Evolutionary conservation across 1,284 basidiomycete genomes (phyloP), one percentile per base, ranked within the genome.

Genomic region (Pholiota adiposa): DNA sequence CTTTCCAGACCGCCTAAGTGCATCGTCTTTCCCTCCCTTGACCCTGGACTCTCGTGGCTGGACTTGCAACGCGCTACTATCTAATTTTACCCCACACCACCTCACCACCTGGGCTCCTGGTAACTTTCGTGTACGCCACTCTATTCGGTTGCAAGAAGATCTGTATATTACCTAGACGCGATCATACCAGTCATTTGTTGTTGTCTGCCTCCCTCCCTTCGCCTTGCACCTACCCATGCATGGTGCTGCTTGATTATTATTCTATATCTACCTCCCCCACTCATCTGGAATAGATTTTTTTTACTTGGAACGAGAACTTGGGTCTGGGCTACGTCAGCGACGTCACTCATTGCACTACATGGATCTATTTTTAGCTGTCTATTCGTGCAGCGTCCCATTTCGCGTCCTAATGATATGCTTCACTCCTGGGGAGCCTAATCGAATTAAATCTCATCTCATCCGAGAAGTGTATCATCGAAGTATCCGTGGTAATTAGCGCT

Each of bases 1-100:
- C 36, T 51, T 53, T 55, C 1, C 36, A 66, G 65, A 64, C 62
- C 38, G 65, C 65, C 43, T 66, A 64, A 64, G 34, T 31, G n/a
- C n/a, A n/a, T 16, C 18, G 34, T 33, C 21, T 31, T 29, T 49
- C 7, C 43, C 52, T 33, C 36, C 11, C 9, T 18, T 3, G 46
- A 23, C 46, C 4, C 33, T 41, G 36, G 54, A 56, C 54, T 16
- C 34, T 6, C 29, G 33, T 38, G 29, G 46, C 46, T 40, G 56
- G 50, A 46, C 51, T 58, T 46, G 56, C 56, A 58, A 58, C 41
- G 51, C 50, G 34, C 40, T 46, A 33, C 40, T 27, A 3, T 25
- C 54, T 56, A 56, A 56, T 56, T 29, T 31, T 16, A 54, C 31
- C 34, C 7, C 46, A 49, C 38, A n/a, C 12, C 1, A 12, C 16